These are phyloP conservation scores for Beauveria brongniartii DNA, from an alignment of 2,329 filamentous ascomycete species.

Conservation along the genomic window DNA sequence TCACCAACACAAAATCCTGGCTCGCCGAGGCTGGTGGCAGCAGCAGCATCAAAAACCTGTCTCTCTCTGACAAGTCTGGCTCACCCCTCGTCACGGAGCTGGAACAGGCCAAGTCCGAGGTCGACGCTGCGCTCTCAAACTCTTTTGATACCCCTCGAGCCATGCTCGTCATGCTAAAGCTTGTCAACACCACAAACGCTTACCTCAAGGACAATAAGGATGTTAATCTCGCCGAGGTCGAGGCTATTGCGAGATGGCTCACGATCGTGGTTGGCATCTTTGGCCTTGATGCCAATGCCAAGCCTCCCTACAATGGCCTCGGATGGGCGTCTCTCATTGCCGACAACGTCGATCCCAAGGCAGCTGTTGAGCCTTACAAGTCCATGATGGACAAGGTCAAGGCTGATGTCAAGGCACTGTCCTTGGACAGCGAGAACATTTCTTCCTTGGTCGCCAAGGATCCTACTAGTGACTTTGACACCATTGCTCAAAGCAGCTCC, in stretches of 20 bases:
- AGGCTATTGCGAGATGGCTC: conserved; percentile 64
- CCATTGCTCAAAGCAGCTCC: conserved; percentile 35
- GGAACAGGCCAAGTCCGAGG: conserved; percentile 46
- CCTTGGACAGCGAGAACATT: conserved; percentile 40
- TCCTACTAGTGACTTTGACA: conserved; percentile 38
- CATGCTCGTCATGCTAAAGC: conserved; percentile 68
- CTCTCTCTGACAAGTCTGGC: conserved; percentile 24
- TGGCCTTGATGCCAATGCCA: conserved; percentile 62
- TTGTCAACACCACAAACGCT: conserved; percentile 71
- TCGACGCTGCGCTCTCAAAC: conserved; percentile 59
- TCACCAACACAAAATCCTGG: conserved; percentile 47
- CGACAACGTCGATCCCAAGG: conserved; percentile 34
- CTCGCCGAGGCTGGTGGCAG: conserved; percentile 35
- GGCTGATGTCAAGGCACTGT: conserved; percentile 36
- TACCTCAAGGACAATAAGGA: conserved; percentile 41
- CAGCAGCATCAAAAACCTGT: conserved; percentile 29
- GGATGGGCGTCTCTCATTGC: conserved; percentile 43
- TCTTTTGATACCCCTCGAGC: conserved; percentile 81
- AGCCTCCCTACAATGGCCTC: conserved; percentile 45
- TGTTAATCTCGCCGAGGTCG: conserved; percentile 38
- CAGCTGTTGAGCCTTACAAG: conserved; percentile 39
- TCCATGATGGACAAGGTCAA: conserved; percentile 37
- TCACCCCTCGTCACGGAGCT: conserved; percentile 33
- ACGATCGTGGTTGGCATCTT: conserved; percentile 80
- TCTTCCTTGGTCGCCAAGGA: conserved; percentile 34